A percentile compares a stretch with the other conserved stretches of the same genome.
Evolutionary conservation across 2,329 filamentous ascomycete genomes (phyloP).

Genomic region (Fusarium sp.): DNA sequence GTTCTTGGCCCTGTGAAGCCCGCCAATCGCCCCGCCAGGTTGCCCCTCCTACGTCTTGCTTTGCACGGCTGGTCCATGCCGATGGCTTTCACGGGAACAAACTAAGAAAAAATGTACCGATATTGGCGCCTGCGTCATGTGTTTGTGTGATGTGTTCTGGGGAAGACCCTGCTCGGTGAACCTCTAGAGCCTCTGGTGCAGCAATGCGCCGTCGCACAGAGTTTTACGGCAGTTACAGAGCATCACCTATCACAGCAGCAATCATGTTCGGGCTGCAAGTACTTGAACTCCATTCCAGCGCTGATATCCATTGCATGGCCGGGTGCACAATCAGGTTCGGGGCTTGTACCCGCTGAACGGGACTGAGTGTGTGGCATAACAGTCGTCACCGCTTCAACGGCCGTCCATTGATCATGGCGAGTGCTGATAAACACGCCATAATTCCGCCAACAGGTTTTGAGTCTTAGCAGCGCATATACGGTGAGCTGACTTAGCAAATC

Average conservation of each 20-base stretch:
- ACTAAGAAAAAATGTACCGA: slow-evolving; percentile 30
- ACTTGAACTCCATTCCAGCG: not conserved
- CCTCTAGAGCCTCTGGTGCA: slow-evolving; percentile 19
- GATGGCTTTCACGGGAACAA: slow-evolving; percentile 17
- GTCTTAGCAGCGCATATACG: not conserved
- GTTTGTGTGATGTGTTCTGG: slow-evolving; percentile 17
- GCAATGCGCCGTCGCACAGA: slow-evolving; percentile 14
- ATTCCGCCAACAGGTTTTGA: not conserved
- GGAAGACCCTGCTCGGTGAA: slow-evolving; percentile 17
- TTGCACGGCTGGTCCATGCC: slow-evolving; percentile 23
- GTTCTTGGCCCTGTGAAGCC: slow-evolving; percentile 8
- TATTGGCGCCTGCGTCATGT: slow-evolving; percentile 8
- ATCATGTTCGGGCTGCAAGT: not conserved
- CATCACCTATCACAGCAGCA: slow-evolving; percentile 8
- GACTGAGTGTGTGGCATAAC: not conserved
- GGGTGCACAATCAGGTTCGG: not conserved
- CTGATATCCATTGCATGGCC: not conserved
- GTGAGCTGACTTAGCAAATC: not conserved
- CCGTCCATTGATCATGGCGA: not conserved
- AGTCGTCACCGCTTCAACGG: slow-evolving; percentile 11
- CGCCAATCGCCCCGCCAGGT: slow-evolving; percentile 41
- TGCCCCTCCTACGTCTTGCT: slow-evolving; percentile 44
- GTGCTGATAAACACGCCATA: slow-evolving; percentile 4
- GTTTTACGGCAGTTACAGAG: slow-evolving; percentile 16
- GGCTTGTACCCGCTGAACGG: not conserved